These are phyloP conservation scores for Rasamsonia emersonii DNA, from an alignment of 2,329 filamentous ascomycete genomes.

Conservation along the genomic window DNA sequence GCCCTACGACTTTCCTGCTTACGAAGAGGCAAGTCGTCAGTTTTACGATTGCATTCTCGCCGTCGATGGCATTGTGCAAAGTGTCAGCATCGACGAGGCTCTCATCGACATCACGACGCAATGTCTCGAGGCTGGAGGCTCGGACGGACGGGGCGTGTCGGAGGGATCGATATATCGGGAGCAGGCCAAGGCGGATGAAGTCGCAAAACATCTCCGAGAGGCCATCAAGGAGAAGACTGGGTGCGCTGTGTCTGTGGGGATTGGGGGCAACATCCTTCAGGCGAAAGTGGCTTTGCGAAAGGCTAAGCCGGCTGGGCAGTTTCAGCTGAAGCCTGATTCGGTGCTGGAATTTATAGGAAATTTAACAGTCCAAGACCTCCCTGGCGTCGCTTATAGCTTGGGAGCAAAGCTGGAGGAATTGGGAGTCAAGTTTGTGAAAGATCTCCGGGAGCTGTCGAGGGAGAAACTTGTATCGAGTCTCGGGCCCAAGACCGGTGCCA, in stretches of 20 bases:
- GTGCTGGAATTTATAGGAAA: conserved; percentile 67
- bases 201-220: conserved; percentile 59
- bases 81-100: conserved; percentile 94
- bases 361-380: conserved; percentile 70
- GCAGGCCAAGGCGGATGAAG: conserved; percentile 65
- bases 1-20: conserved; percentile 92
- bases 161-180: conserved; percentile 68
- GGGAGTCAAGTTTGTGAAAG: conserved; percentile 71
- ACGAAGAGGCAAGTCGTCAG: conserved; percentile 78
- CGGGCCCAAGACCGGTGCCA: conserved; percentile 88
- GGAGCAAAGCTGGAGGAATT: conserved; percentile 81
- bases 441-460: conserved; percentile 67
- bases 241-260: conserved; percentile 85
- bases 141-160: conserved; percentile 54
- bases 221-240: conserved; percentile 66
- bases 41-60: conserved; percentile 82
- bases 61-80: conserved; percentile 78
- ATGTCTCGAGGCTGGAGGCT: conserved; percentile 57
- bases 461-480: conserved; percentile 65
- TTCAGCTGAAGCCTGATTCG: conserved; percentile 75
- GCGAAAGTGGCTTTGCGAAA: conserved; percentile 85
- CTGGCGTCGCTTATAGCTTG: conserved; percentile 87
- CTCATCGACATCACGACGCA: conserved; percentile 71
- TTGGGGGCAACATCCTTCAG: conserved; percentile 80
- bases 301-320: conserved; percentile 90